Conservation (phyloP, 192 early-diverging fungal genomes). For the Chytriomyces sp. region DNA sequence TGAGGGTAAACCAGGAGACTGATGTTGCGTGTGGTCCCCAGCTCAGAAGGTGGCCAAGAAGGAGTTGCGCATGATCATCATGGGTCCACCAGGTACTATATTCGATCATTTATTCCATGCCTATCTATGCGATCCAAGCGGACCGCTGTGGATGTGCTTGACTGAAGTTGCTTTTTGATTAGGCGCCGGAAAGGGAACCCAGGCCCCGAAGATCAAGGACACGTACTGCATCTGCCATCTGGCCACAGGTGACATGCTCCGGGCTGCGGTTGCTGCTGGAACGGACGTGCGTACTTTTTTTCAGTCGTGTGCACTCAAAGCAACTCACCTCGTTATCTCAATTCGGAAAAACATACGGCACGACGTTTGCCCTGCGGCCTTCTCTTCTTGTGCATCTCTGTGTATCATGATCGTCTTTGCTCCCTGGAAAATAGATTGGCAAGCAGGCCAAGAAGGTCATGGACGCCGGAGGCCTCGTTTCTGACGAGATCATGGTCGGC, state of each 20-base stretch:
- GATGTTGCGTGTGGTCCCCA: too few relatives aligned
- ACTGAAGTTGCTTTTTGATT: background rate
- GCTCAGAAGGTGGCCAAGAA: slow-evolving; percentile 34
- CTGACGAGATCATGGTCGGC: slow-evolving; percentile 97
- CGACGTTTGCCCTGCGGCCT: background rate
- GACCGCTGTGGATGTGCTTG: background rate
- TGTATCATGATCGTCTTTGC: background rate
- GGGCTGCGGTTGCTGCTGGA: slow-evolving; percentile 90
- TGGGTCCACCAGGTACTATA: slow-evolving; percentile 83
- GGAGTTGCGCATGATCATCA: slow-evolving; percentile 70
- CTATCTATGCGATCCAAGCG: slow-evolving; percentile 1
- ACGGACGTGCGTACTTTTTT: slow-evolving; percentile 61
- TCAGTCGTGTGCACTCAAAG: background rate
- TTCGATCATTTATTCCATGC: background rate
- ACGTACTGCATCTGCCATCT: slow-evolving; percentile 96
- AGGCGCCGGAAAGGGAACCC: slow-evolving; percentile 83
- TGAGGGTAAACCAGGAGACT: too few relatives aligned
- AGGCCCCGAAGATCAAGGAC: slow-evolving; percentile 95
- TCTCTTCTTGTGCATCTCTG: background rate
- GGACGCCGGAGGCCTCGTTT: slow-evolving; percentile 96
- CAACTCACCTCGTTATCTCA: slow-evolving; percentile 10
- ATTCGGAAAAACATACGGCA: slow-evolving; percentile 4
- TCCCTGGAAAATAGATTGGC: slow-evolving; percentile 58
- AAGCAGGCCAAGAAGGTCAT: slow-evolving; percentile 98
- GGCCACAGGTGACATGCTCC: slow-evolving; percentile 98